Percentiles rank a stretch among this genome's conserved stretches.
Evolutionary conservation across 208 protist genomes (phyloP).

Genomic region (Trypanosoma cruzi): DNA sequence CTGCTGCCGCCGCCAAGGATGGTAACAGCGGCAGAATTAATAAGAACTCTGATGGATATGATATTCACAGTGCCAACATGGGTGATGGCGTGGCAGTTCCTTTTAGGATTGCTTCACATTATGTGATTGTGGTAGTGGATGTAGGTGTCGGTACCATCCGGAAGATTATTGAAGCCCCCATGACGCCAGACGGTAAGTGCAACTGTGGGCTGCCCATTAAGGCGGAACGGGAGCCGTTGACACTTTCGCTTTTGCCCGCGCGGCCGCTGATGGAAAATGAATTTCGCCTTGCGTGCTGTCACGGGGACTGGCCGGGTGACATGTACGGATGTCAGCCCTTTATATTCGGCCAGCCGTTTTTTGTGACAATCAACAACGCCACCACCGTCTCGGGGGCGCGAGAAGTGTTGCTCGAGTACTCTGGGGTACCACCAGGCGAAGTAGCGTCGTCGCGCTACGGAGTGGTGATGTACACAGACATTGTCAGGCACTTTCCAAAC

Average conservation of each 20-base stretch:
- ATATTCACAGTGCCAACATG: background rate
- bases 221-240: constrained; percentile 20
- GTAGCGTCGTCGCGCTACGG: constrained; percentile 37
- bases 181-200: constrained; percentile 11
- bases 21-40: background rate
- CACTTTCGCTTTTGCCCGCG: constrained; percentile 44
- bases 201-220: background rate
- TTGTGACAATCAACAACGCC: constrained; percentile 49
- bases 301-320: constrained; percentile 38
- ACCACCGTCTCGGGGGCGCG: constrained; percentile 53
- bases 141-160: constrained; percentile 31
- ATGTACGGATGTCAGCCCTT: constrained; percentile 16
- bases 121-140: constrained; percentile 41
- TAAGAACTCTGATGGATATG: background rate
- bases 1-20: background rate
- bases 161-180: constrained; percentile 47
- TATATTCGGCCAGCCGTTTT: constrained; percentile 64
- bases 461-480: constrained; percentile 61
- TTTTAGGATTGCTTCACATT: constrained; percentile 16
- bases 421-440: constrained; percentile 35
- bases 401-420: constrained; percentile 39
- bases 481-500: constrained; percentile 39
- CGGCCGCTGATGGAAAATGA: constrained; percentile 40
- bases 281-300: constrained; percentile 68
- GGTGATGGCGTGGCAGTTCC: background rate